A percentile compares a stretch with the other conserved stretches of the same genome.
These are phyloP conservation scores for Psidium guajava DNA, from an alignment of 345 rosid species.

Conservation along the genomic window DNA sequence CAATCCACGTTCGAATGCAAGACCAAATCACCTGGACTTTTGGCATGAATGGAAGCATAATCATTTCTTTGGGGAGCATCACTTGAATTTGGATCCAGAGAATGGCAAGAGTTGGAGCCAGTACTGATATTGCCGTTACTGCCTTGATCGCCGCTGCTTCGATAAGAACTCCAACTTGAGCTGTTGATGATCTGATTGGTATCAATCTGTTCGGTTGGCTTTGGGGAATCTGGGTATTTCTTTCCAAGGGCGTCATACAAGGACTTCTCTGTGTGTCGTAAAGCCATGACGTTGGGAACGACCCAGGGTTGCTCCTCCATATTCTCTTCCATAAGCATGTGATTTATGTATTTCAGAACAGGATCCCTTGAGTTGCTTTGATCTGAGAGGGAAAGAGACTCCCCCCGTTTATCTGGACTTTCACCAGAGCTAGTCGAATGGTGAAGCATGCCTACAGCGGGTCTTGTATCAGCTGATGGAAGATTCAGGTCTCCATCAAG, in stretches of 20 bases:
- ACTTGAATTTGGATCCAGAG: slow-evolving; percentile 13
- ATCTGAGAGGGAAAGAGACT: slow-evolving; percentile 18
- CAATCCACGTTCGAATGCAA: neutral
- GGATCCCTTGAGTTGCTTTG: slow-evolving; percentile 38
- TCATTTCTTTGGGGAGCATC: neutral
- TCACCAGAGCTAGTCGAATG: neutral
- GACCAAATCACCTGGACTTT: neutral
- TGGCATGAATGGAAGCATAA: neutral
- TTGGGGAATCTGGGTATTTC: slow-evolving; percentile 14
- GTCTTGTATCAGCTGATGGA: neutral
- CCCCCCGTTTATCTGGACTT: neutral
- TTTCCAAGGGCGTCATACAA: slow-evolving; percentile 46
- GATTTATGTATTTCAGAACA: slow-evolving; percentile 46
- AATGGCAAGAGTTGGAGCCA: neutral
- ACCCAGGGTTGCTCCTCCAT: slow-evolving; percentile 39
- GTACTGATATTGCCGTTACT: neutral
- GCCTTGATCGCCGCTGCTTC: slow-evolving; percentile 14
- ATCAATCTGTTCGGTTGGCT: neutral
- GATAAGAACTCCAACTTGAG: neutral
- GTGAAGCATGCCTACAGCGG: neutral
- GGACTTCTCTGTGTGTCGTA: slow-evolving; percentile 53
- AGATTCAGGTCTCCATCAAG: neutral
- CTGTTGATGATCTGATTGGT: slow-evolving; percentile 7
- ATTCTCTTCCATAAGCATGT: slow-evolving; percentile 72
- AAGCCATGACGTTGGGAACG: slow-evolving; percentile 38